Base-by-base conservation (phyloP, 371 early-diverging fungal genomes). In the Haplosporangium sp. region DNA sequence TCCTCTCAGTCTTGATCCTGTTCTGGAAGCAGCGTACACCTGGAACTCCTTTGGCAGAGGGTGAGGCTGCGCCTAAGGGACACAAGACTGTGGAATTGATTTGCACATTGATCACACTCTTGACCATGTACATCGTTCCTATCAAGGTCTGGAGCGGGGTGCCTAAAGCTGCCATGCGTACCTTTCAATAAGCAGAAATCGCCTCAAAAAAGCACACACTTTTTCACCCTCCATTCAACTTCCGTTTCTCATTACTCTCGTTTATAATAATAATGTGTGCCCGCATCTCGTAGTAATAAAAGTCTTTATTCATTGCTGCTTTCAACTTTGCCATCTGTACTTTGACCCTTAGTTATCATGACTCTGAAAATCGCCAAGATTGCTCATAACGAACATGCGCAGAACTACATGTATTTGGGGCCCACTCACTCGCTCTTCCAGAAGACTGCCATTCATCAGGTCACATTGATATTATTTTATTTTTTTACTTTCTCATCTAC, bases 101-200 rank as follows among this genome's bases (percentile, higher is more conserved):
- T 18, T 71, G 72, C 50, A 77, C 79, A 0, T 46, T 77, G 48
- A 67, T 77, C 21, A 77, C 79, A 1, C 63, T 77, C 20, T 55
- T 77, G 68, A 77, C 72, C 57, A 77, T 77, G 79, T 77, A 77
- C 48, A 72, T 77, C 55, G 62, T 77, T n/a, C 79, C 79, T 9
- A 77, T 77, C 62, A 77, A 77, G 73, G 41, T 77, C 42, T 77
- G 79, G 79, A 72, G 72, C 38, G 72, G 72, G 6, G 72, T 71
- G 41, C 79, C 79, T 40, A 48, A 72, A 62, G 65, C 79, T 14
- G 61, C 72, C n/a, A 77, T 77, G 79, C 79, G 79, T 36, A 64
- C 67, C 37, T 67, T 77, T 45, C 55, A 64, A 23, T 50, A 55
- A 65, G 21, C 6, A 37, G 5, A 21, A 13, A 13, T 5, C 42